Evolutionary conservation across 495 filamentous ascomycete genomes (phyloP), one percentile per base, ranked within the genome.

Genomic region (Hypoxylon lenormandii): DNA sequence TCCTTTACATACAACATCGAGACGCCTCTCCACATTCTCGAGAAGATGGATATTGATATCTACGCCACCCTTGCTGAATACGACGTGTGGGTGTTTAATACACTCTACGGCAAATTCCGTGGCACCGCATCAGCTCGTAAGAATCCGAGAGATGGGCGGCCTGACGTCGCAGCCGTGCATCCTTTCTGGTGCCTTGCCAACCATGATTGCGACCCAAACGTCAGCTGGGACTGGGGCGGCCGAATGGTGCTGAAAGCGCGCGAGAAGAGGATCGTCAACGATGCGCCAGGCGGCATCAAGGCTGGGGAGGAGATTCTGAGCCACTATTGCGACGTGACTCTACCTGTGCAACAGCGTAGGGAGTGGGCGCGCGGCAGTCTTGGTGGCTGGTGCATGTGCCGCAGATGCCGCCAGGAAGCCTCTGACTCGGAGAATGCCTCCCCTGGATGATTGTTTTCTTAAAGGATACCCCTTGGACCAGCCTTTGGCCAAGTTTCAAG

Each of bases 1-100:
- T 91, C 89, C 54, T 98, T 98, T 82, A 82, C 89, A 45, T 87
- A 89, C 66, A 94, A 94, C 68, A 89, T 98, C 69, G 86, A 92
- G 47, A 85, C 86, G 16, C 94, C 94, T 0, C 86, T 93, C 21
- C 91, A 97, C 63, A 82, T 97, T 13, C 85, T 98, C 11, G 90
- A 93, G 72, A 93, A 93, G 76, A 94, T 98, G 91, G 91, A 92
- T 55, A 83, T 96, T 10, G 89, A 97, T 72, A 91, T 93, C 46
- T 98, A 92, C 80, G 81, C 82, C 15, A 80, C 84, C 1, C 81
- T 90, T 26, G 77, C 76, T 0, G 73, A 81, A 13, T 91, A 92
- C 76, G 94, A 97, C 63, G 81, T 90, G n/a, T 98, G 95, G 95
- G 86, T 97, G 6, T 84, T 96, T 72, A 96, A 97, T 76, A 97